Conservation (phyloP, 768 basidiomycete species). For the Hydnum rufescens region DNA sequence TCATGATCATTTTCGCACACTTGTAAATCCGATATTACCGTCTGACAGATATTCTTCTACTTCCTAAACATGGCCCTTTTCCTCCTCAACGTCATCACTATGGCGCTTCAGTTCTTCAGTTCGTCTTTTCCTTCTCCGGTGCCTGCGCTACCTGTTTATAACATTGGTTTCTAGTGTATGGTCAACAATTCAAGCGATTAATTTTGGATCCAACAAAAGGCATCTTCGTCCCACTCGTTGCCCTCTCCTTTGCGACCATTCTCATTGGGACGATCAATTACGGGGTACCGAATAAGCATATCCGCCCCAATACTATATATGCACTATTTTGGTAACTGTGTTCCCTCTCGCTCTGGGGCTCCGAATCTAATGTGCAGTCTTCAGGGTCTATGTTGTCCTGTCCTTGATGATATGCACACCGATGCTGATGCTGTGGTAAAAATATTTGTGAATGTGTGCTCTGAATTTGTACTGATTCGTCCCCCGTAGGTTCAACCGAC, state of each 20-base stretch:
- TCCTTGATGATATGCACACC: background rate
- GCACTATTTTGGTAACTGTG: background rate
- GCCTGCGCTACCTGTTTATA: background rate
- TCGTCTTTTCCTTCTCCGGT: background rate
- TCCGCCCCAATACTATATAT: background rate
- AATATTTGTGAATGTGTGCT: background rate
- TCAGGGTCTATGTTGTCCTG: background rate
- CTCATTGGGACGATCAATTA: background rate
- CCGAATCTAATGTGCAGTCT: background rate
- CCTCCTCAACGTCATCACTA: background rate
- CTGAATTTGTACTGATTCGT: too few species aligned
- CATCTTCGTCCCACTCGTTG: background rate
- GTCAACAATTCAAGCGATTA: background rate
- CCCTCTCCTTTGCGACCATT: background rate
- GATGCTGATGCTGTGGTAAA: background rate
- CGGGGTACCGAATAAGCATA: background rate
- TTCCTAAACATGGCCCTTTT: background rate
- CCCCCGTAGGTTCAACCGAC: background rate
- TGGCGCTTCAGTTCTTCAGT: background rate
- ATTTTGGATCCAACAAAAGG: background rate
- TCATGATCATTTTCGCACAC: background rate
- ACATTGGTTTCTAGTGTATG: background rate
- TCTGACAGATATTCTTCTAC: background rate
- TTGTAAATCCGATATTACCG: background rate
- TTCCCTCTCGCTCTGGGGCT: too few species aligned